phyloP scores from a whole-genome alignment of 148 eudicot species.

The Diospyros kaki region DNA sequence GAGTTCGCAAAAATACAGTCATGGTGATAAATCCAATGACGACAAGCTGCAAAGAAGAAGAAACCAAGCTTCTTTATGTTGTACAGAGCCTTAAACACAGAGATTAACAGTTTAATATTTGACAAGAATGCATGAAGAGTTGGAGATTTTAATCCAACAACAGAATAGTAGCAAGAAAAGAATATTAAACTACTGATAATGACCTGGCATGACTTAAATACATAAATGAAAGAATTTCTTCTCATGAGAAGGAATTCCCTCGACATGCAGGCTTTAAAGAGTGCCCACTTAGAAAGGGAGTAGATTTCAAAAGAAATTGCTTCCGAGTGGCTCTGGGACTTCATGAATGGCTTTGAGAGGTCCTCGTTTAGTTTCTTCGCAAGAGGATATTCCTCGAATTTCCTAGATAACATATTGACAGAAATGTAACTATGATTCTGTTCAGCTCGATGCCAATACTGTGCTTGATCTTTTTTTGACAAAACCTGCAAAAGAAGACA shows the following conservation, averaged over 20 bases:
- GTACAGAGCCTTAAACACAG: not conserved
- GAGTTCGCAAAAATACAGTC: conserved; percentile 64
- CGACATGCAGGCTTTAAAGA: conserved; percentile 64
- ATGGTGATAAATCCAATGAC: conserved; percentile 49
- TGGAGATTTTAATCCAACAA: not conserved
- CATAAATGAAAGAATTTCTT: conserved; percentile 65
- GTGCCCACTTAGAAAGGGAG: conserved; percentile 59
- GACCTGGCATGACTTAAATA: conserved; percentile 68
- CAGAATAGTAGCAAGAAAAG: not conserved
- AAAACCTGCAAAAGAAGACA: conserved; percentile 38
- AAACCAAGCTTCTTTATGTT: not conserved
- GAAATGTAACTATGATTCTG: conserved; percentile 41
- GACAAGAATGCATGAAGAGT: not conserved
- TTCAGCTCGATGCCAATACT: conserved; percentile 47
- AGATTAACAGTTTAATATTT: not conserved
- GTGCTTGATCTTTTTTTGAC: conserved; percentile 76
- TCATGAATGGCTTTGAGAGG: conserved; percentile 40
- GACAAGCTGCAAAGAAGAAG: conserved; percentile 46
- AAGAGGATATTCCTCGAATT: conserved; percentile 41
- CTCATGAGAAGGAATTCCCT: conserved; percentile 75
- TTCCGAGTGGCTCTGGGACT: conserved; percentile 35
- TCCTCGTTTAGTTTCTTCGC: conserved; percentile 44
- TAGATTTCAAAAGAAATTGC: conserved; percentile 42
- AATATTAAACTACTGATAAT: not conserved
- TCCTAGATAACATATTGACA: conserved; percentile 41